Evolutionary conservation across 805 yeast species (phyloP).

Genomic region (Candida coleopterorum): DNA sequence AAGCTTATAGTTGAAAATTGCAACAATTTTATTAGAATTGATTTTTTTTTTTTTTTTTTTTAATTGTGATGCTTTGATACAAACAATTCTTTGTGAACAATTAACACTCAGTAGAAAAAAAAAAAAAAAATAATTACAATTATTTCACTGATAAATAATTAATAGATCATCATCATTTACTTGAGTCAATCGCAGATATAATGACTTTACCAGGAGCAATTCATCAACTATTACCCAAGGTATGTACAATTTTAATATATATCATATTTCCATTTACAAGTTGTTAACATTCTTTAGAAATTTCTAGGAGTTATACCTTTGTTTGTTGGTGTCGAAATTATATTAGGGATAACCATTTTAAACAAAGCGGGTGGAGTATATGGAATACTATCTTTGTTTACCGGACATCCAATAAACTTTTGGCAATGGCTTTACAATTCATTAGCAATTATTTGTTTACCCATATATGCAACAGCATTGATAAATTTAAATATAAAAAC

Average conservation of each 20-base stretch:
- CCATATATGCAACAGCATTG: slow-evolving; percentile 63
- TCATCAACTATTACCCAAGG: slow-evolving; percentile 16
- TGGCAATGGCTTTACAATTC: slow-evolving; percentile 80
- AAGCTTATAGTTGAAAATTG: too few species aligned
- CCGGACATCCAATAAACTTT: slow-evolving; percentile 81
- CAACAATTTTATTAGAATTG: too few species aligned
- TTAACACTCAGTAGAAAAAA: too few species aligned
- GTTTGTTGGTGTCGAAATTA: slow-evolving; percentile 81
- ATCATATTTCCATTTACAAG: not conserved
- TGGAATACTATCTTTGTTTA: slow-evolving; percentile 79
- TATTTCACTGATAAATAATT: too few species aligned
- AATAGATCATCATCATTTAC: too few species aligned
- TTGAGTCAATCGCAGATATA: too few species aligned
- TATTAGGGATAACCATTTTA: slow-evolving; percentile 68
- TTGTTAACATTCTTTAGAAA: too few species aligned
- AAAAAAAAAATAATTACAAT: too few species aligned
- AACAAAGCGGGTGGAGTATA: slow-evolving; percentile 88
- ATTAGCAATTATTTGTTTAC: slow-evolving; percentile 56
- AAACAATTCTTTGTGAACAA: too few species aligned
- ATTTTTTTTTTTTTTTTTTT: too few species aligned
- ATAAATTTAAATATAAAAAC: slow-evolving; percentile 29
- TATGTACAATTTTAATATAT: too few species aligned
- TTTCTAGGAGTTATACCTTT: slow-evolving; percentile 74
- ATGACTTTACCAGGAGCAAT: slow-evolving; percentile 6
- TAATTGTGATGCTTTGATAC: too few species aligned